Evolutionary conservation across 441 rosid species (phyloP).

Genomic region (Cnidoscolus chayamansa): DNA sequence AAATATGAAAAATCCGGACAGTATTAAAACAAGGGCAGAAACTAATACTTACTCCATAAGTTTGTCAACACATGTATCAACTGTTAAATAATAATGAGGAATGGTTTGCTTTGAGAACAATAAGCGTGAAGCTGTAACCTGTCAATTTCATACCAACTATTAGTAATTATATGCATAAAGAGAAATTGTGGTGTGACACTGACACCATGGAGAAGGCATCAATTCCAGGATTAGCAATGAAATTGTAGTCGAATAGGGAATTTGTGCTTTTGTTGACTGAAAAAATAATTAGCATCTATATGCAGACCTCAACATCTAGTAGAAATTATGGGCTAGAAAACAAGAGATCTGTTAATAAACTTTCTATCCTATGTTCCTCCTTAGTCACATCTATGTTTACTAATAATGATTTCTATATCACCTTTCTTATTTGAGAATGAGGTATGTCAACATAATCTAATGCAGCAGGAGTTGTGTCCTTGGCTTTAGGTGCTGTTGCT

Average conservation of each 20-base stretch:
- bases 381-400: background rate
- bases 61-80: constrained; percentile 89
- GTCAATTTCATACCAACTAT: constrained; percentile 20
- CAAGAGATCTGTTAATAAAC: background rate
- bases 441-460: constrained; percentile 85
- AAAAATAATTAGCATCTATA: background rate
- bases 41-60: constrained; percentile 62
- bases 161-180: background rate
- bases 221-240: background rate
- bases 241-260: background rate
- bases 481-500: constrained; percentile 43
- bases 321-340: background rate
- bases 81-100: constrained; percentile 91
- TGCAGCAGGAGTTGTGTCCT: constrained; percentile 42
- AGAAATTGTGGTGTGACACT: background rate
- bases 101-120: constrained; percentile 90
- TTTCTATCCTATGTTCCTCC: background rate
- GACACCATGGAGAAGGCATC: background rate
- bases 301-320: background rate
- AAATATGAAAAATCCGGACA: background rate
- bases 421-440: constrained; percentile 92
- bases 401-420: constrained; percentile 15
- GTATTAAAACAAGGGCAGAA: constrained; percentile 8
- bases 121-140: constrained; percentile 92
- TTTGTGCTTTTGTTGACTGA: background rate